Percentiles rank a stretch among this genome's conserved stretches.
These are phyloP conservation scores for Colletotrichum sp. DNA, from an alignment of 2,329 filamentous ascomycete genomes.

Conservation along the genomic window DNA sequence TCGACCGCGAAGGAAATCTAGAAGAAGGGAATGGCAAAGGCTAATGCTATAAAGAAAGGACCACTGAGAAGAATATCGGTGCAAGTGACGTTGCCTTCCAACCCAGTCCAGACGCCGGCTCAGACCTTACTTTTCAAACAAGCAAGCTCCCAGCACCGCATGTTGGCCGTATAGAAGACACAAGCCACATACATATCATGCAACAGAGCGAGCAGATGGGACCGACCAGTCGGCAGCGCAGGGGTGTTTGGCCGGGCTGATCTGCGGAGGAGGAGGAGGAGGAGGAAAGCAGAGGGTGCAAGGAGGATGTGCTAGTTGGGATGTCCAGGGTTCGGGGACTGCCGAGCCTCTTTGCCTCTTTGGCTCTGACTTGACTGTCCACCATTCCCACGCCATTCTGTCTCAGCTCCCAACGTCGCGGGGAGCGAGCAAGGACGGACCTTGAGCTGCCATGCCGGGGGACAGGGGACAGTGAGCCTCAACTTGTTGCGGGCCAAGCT, in stretches of 20 bases:
- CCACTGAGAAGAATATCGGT: neutral
- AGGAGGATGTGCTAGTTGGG: conserved; percentile 10
- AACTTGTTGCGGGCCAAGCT: neutral
- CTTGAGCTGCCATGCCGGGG: neutral
- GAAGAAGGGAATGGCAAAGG: neutral
- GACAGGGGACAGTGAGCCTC: conserved; percentile 4
- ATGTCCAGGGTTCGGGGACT: conserved; percentile 21
- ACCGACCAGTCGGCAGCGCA: conserved; percentile 1
- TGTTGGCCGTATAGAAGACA: conserved; percentile 17
- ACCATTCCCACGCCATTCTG: conserved; percentile 17
- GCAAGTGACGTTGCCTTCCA: conserved; percentile 11
- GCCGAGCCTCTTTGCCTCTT: conserved; percentile 11
- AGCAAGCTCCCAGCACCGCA: conserved; percentile 5
- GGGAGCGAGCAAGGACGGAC: conserved; percentile 9
- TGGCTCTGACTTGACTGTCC: conserved; percentile 19
- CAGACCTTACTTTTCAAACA: conserved; percentile 19
- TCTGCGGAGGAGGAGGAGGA: neutral
- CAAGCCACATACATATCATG: conserved; percentile 16
- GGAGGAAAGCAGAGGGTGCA: neutral
- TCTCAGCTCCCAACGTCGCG: conserved; percentile 21
- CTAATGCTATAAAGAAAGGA: conserved; percentile 16
- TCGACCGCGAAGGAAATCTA: neutral
- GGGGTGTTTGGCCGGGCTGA: conserved; percentile 10
- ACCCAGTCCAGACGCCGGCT: conserved; percentile 9
- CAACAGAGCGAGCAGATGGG: conserved; percentile 20